These are phyloP conservation scores for Saprolegnia parasitica DNA, from an alignment of 352 stramenopile genomes.

Conservation along the genomic window DNA sequence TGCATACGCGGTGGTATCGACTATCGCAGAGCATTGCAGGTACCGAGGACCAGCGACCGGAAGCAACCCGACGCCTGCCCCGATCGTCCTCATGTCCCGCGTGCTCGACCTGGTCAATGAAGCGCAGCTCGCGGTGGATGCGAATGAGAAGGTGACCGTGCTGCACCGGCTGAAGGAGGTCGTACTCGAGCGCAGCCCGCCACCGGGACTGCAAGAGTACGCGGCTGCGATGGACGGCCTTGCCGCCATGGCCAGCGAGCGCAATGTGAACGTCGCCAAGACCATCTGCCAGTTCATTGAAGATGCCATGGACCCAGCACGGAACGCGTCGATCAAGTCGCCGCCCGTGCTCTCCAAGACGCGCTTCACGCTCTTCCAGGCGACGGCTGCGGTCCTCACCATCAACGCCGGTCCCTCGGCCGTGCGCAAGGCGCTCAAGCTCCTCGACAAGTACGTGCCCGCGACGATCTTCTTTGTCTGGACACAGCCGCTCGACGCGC, in stretches of 20 bases:
- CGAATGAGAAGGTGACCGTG: constrained; percentile 46
- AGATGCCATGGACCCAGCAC: constrained; percentile 33
- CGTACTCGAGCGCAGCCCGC: constrained; percentile 51
- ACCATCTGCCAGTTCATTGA: constrained; percentile 50
- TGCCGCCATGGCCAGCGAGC: constrained; percentile 17
- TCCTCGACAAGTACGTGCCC: constrained; percentile 61
- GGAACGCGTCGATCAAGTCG: constrained; percentile 38
- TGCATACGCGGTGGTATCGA: too few species aligned
- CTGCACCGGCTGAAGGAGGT: constrained; percentile 64
- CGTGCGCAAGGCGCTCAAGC: constrained; percentile 24
- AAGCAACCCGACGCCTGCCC: background rate
- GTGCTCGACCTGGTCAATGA: constrained; percentile 25
- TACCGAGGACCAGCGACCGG: background rate
- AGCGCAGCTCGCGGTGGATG: constrained; percentile 18
- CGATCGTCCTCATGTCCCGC: constrained; percentile 12
- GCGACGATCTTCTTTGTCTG: constrained; percentile 49
- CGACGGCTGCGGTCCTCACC: constrained; percentile 9
- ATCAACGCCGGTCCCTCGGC: constrained; percentile 26
- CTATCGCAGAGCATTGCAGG: too few species aligned
- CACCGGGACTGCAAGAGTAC: constrained; percentile 50
- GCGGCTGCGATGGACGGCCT: constrained; percentile 52
- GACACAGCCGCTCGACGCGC: constrained; percentile 37
- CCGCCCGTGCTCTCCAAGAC: constrained; percentile 48
- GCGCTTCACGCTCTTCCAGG: constrained; percentile 42
- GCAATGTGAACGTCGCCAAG: constrained; percentile 22